Conservation (phyloP, 805 yeast genomes). For the Jamesozyma lodderae region DNA sequence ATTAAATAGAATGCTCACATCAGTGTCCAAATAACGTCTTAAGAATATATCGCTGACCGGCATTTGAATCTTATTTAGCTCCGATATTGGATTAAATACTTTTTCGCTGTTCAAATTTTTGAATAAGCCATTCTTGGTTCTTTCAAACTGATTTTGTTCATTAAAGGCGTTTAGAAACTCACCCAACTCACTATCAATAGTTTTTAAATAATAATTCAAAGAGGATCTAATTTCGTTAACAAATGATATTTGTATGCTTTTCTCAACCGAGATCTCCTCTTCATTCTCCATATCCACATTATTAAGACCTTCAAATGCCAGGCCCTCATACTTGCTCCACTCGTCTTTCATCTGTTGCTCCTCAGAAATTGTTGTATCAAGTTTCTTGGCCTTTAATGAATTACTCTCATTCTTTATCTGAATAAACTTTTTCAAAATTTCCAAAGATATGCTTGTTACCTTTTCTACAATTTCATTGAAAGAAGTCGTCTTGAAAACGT, state of each 20-base stretch:
- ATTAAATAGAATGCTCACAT: slow-evolving; percentile 7
- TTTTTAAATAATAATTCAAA: slow-evolving; percentile 10
- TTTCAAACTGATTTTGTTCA: background rate
- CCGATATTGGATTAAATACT: slow-evolving; percentile 5
- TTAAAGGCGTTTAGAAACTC: slow-evolving; percentile 5
- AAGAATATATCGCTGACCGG: slow-evolving; percentile 14
- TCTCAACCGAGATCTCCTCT: no score
- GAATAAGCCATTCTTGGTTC: background rate
- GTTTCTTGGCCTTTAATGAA: background rate
- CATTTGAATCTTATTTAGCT: slow-evolving; percentile 11
- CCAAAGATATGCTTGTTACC: slow-evolving; percentile 1
- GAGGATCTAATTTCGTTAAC: slow-evolving; percentile 11
- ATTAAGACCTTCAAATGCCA: slow-evolving; percentile 1
- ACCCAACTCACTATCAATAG: slow-evolving; percentile 5
- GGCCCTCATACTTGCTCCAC: background rate
- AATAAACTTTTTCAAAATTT: slow-evolving; percentile 3
- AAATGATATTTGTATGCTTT: no score
- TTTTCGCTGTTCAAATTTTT: background rate
- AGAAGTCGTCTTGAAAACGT: slow-evolving; percentile 5
- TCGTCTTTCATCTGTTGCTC: background rate
- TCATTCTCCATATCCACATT: no score
- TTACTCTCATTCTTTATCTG: background rate
- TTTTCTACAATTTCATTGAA: slow-evolving; percentile 5
- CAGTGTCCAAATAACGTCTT: slow-evolving; percentile 9
- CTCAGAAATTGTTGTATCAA: background rate